These are phyloP conservation scores for Tricholoma furcatifolium DNA, from an alignment of 768 basidiomycete species.

Conservation along the genomic window DNA sequence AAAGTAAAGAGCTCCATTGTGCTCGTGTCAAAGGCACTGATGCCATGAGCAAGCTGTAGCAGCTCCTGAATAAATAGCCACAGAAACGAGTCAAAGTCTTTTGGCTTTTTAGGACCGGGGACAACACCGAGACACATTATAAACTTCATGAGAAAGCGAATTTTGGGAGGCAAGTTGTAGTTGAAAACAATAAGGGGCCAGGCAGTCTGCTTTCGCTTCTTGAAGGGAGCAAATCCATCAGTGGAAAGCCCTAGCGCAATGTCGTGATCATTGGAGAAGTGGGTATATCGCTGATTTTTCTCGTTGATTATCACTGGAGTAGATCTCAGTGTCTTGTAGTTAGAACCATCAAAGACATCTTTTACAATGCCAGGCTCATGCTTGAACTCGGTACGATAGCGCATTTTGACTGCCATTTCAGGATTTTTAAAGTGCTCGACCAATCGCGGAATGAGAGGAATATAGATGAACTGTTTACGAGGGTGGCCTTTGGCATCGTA, in stretches of 20 bases:
- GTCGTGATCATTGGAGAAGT: slow-evolving; percentile 35
- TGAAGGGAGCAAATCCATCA: slow-evolving; percentile 38
- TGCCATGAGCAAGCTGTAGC: slow-evolving; percentile 27
- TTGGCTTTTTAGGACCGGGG: slow-evolving; percentile 37
- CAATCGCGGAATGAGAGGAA: slow-evolving; percentile 39
- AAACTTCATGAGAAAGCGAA: slow-evolving; percentile 28
- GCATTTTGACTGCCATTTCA: slow-evolving; percentile 9
- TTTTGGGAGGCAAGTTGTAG: slow-evolving; percentile 26
- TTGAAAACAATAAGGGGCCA: slow-evolving; percentile 40
- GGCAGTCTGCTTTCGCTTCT: slow-evolving; percentile 24
- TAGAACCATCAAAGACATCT: slow-evolving; percentile 41
- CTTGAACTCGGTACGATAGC: slow-evolving; percentile 22
- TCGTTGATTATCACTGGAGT: slow-evolving; percentile 22
- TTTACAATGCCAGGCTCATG: no score
- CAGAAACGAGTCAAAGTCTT: slow-evolving; percentile 36
- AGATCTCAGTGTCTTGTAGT: slow-evolving; percentile 23
- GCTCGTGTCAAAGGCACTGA: slow-evolving; percentile 28
- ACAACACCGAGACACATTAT: slow-evolving; percentile 37
- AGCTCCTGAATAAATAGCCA: slow-evolving; percentile 34
- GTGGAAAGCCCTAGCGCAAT: slow-evolving; percentile 37
- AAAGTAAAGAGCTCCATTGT: slow-evolving; percentile 14
- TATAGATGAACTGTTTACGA: slow-evolving; percentile 29
- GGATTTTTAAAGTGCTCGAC: slow-evolving; percentile 16
- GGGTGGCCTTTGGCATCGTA: slow-evolving; percentile 18
- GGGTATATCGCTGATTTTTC: slow-evolving; percentile 18